A percentile compares a stretch with the other conserved stretches of the same genome.
phyloP scores from a whole-genome alignment of 2,329 filamentous ascomycete species.

The Lachnum nothofagi region DNA sequence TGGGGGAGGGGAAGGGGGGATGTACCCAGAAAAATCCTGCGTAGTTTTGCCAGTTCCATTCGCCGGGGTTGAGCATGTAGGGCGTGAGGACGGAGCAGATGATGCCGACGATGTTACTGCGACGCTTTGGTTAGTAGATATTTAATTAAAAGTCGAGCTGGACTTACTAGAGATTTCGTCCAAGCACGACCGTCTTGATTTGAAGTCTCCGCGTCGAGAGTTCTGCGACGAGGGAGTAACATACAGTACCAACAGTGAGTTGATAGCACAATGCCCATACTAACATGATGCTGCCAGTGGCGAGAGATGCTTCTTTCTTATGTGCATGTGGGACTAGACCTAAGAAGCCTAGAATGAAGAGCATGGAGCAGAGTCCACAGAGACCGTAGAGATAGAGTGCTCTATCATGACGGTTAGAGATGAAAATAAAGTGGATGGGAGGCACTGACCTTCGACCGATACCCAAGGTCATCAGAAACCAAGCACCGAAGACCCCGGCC shows the following conservation, averaged over 20 bases:
- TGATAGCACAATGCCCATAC: conserved; percentile 80
- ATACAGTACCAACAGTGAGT: conserved; percentile 80
- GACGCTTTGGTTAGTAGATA: not conserved
- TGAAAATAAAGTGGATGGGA: not conserved
- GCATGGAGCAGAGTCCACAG: conserved; percentile 48
- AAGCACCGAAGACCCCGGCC: conserved; percentile 49
- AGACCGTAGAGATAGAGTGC: conserved; percentile 48
- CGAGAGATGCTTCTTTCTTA: conserved; percentile 21
- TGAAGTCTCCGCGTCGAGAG: conserved; percentile 76
- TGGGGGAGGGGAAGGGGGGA: not conserved
- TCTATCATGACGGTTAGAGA: not conserved
- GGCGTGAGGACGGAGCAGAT: conserved; percentile 77
- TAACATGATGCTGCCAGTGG: conserved; percentile 62
- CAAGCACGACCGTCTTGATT: conserved; percentile 87
- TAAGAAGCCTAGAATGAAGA: conserved; percentile 74
- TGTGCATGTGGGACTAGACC: conserved; percentile 34
- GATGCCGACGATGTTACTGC: conserved; percentile 68
- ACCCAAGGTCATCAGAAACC: conserved; percentile 40
- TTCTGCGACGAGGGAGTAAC: conserved; percentile 83
- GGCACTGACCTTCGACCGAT: conserved; percentile 43
- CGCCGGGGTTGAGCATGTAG: conserved; percentile 85
- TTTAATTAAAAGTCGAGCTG: not conserved
- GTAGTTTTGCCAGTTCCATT: conserved; percentile 84
- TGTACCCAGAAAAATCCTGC: conserved; percentile 66
- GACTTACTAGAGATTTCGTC: conserved; percentile 55